phyloP scores from a whole-genome alignment of 192 early-diverging fungal species.

The Entomortierella chlamydospora region DNA sequence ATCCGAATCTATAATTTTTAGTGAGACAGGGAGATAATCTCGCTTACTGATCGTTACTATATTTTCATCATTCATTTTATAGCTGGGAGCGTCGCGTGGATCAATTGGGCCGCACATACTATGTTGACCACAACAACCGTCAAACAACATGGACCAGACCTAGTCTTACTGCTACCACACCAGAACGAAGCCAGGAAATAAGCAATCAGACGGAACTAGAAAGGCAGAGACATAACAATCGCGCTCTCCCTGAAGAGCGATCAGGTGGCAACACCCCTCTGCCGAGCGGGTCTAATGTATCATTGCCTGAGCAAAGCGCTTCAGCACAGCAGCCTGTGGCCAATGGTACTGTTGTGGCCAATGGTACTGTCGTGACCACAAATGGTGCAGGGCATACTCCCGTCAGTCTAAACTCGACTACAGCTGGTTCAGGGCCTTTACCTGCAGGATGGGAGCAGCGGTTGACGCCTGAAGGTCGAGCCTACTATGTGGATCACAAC shows the following conservation, averaged over 20 bases:
- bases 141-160: slow-evolving; percentile 93
- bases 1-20: not conserved
- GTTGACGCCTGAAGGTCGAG: slow-evolving; percentile 81
- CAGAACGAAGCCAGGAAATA: slow-evolving; percentile 55
- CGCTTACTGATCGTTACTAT: not conserved
- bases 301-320: slow-evolving; percentile 16
- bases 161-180: slow-evolving; percentile 50
- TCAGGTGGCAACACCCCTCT: slow-evolving; percentile 51
- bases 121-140: slow-evolving; percentile 97
- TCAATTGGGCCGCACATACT: slow-evolving; percentile 94
- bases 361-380: slow-evolving; percentile 25
- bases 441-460: slow-evolving; percentile 89
- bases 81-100: slow-evolving; percentile 98
- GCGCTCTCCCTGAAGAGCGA: slow-evolving; percentile 80
- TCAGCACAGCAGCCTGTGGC: slow-evolving; percentile 19
- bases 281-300: slow-evolving; percentile 21
- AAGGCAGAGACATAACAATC: slow-evolving; percentile 83
- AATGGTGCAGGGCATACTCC: slow-evolving; percentile 45
- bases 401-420: slow-evolving; percentile 64
- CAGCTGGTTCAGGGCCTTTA: slow-evolving; percentile 77
- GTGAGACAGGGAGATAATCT: not conserved
- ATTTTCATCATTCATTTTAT: not conserved
- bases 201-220: slow-evolving; percentile 76
- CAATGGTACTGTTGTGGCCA: slow-evolving; percentile 26
- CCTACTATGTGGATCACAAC: slow-evolving; percentile 94